Evolutionary conservation across 2,329 filamentous ascomycete genomes (phyloP).

Genomic region (Phyllosticta citriasiana): DNA sequence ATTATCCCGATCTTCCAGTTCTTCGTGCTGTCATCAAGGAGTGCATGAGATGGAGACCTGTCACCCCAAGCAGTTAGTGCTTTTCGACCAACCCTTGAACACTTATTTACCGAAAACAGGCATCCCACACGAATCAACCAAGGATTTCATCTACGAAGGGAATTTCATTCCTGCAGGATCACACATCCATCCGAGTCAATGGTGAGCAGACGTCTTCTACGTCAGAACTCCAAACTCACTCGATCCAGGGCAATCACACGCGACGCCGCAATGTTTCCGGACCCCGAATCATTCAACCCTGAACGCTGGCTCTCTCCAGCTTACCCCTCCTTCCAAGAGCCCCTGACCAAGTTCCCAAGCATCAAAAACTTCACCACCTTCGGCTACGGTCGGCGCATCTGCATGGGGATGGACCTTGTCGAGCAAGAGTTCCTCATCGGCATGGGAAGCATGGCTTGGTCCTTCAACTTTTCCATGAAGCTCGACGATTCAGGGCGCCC

Average conservation of each 20-base stretch:
- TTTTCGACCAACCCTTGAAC: background rate
- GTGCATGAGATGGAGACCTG: conserved; percentile 20
- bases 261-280: conserved; percentile 15
- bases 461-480: conserved; percentile 11
- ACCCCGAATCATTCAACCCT: conserved; percentile 19
- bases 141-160: conserved; percentile 10
- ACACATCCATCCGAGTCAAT: conserved; percentile 6
- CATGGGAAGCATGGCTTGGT: conserved; percentile 13
- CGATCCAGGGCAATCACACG: background rate
- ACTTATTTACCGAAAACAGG: background rate
- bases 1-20: conserved; percentile 19
- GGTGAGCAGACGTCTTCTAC: background rate
- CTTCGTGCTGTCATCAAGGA: conserved; percentile 22
- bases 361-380: conserved; percentile 21
- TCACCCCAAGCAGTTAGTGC: conserved; percentile 19
- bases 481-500: background rate
- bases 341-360: conserved; percentile 12
- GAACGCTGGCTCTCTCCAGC: conserved; percentile 42
- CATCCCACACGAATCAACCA: background rate
- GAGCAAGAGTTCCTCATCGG: conserved; percentile 12
- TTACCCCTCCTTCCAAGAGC: conserved; percentile 13
- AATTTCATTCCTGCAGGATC: conserved; percentile 7
- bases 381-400: conserved; percentile 42
- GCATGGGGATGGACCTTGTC: conserved; percentile 17
- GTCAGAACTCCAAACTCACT: background rate